Evolutionary conservation across 108 stramenopile genomes (phyloP).

Genomic region (Skeletonema menzelii): DNA sequence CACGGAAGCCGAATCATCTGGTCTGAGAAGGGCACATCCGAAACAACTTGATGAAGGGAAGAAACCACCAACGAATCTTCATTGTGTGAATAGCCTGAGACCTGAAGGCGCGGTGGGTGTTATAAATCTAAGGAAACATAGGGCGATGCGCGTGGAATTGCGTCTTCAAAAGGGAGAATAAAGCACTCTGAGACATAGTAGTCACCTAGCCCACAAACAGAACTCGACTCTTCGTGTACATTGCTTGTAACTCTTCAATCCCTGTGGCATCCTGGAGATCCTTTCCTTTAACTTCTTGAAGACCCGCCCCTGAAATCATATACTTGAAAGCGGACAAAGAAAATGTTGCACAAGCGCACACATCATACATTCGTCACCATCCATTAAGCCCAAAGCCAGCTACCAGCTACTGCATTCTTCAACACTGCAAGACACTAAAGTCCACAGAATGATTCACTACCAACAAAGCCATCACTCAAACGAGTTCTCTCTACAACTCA

Average conservation of each 20-base stretch:
- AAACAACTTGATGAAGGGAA: not conserved
- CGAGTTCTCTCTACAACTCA: not conserved
- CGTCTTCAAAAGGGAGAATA: constrained; percentile 1
- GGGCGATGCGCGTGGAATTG: constrained; percentile 2
- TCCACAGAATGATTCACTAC: not conserved
- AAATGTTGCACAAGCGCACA: not conserved
- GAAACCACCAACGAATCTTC: not conserved
- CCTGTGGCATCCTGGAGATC: not conserved
- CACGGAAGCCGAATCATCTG: not conserved
- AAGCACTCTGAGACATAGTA: not conserved
- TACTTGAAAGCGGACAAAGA: not conserved
- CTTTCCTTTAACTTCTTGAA: not conserved
- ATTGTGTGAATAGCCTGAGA: not conserved
- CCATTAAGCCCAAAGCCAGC: not conserved
- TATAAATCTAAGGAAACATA: not conserved
- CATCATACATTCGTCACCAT: not conserved
- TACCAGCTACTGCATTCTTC: not conserved
- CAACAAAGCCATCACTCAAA: not conserved
- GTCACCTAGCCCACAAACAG: not conserved
- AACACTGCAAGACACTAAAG: not conserved
- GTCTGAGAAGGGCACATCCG: not conserved
- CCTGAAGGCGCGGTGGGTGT: not conserved
- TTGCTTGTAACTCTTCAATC: not conserved
- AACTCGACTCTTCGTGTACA: not conserved
- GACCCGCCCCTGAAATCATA: not conserved